Conservation (phyloP, 768 basidiomycete genomes). For the Mycena sanguinolenta region DNA sequence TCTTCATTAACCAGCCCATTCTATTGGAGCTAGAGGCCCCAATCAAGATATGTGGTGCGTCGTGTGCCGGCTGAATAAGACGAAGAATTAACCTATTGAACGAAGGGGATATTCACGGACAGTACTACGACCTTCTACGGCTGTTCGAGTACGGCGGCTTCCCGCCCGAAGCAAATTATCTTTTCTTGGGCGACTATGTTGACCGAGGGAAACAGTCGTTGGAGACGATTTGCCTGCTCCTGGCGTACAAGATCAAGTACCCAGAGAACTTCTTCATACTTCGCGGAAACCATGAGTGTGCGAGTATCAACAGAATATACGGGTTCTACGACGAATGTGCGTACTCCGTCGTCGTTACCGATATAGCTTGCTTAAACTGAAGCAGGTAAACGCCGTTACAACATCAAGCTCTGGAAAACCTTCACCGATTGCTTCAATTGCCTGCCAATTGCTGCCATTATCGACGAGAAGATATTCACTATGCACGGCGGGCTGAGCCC, state of each 20-base stretch:
- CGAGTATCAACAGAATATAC: constrained; percentile 99
- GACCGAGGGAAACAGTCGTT: constrained; percentile 99
- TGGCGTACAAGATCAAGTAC: constrained; percentile 99
- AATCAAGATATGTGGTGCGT: constrained; percentile 97
- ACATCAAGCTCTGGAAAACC: constrained; percentile 99
- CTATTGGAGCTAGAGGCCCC: constrained; percentile 97
- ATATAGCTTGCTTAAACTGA: constrained; percentile 15
- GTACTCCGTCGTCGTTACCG: constrained; percentile 48
- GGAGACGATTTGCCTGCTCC: constrained; percentile 97
- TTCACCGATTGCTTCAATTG: constrained; percentile 99
- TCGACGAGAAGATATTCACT: constrained; percentile 99
- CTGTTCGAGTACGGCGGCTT: constrained; percentile 99
- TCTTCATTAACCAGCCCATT: constrained; percentile 99
- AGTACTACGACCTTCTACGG: constrained; percentile 98
- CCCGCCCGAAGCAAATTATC: constrained; percentile 99
- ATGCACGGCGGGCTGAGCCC: constrained; percentile 99
- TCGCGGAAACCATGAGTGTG: constrained; percentile 98
- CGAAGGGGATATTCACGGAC: constrained; percentile 98
- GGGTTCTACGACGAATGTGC: constrained; percentile 99
- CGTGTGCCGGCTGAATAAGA: too few relatives aligned
- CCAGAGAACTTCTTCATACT: constrained; percentile 99
- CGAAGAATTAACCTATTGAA: too few relatives aligned
- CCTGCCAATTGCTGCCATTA: constrained; percentile 98
- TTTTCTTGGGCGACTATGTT: constrained; percentile 99
- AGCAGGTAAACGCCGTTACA: constrained; percentile 98